phyloP scores from a whole-genome alignment of 305 asterid species.

The Fraxinus dipetala region DNA sequence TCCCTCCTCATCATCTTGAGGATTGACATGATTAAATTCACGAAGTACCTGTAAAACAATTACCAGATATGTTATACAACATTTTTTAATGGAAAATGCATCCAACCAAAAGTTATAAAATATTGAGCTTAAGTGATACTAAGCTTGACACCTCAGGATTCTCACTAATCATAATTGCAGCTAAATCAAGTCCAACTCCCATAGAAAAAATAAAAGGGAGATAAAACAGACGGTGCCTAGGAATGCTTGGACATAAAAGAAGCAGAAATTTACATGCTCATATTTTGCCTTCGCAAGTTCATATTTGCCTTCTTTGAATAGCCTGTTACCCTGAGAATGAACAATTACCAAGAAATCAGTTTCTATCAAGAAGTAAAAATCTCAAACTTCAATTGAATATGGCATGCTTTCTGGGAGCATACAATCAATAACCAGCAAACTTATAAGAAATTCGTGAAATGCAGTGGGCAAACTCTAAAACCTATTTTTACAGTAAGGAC shows the following conservation, averaged over 20 bases:
- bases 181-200: neutral
- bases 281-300: slow-evolving; percentile 96
- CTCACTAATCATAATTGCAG: neutral
- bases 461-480: neutral
- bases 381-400: neutral
- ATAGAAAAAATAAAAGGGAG: neutral
- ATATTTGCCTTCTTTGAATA: slow-evolving; percentile 88
- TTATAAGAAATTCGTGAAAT: neutral
- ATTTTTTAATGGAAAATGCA: slow-evolving; percentile 7
- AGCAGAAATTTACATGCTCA: slow-evolving; percentile 57
- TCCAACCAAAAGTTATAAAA: neutral
- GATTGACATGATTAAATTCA: slow-evolving; percentile 94
- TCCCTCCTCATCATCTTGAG: slow-evolving; percentile 92
- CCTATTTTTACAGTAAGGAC: neutral
- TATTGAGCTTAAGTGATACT: slow-evolving; percentile 18
- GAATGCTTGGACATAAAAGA: neutral
- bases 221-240: neutral
- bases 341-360: slow-evolving; percentile 13
- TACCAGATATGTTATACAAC: slow-evolving; percentile 6
- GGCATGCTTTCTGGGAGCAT: neutral
- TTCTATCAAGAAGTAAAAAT: neutral
- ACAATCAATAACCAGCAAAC: neutral
- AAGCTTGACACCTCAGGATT: neutral
- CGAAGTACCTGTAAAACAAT: slow-evolving; percentile 69
- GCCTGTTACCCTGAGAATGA: slow-evolving; percentile 88